Evolutionary conservation across 2,329 filamentous ascomycete genomes (phyloP).

Genomic region (Microsporum audouinii): DNA sequence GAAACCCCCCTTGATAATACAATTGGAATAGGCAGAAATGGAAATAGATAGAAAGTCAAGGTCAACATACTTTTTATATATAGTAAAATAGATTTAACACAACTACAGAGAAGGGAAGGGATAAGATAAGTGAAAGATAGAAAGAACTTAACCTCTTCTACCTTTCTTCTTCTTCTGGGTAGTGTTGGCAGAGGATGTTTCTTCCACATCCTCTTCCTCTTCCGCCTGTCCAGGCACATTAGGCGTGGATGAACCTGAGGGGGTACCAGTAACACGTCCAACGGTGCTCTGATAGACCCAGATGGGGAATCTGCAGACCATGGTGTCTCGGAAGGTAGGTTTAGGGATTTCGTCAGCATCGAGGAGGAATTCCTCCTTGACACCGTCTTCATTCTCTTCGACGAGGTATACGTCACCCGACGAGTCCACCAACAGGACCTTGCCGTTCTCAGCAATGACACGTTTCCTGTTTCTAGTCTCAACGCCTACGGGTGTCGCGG

Average conservation of each 20-base stretch:
- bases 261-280: slow-evolving; percentile 21
- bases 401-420: slow-evolving; percentile 91
- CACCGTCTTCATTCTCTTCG: slow-evolving; percentile 77
- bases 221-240: slow-evolving; percentile 16
- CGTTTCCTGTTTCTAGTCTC: slow-evolving; percentile 61
- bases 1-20: not conserved
- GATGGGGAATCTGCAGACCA: slow-evolving; percentile 64
- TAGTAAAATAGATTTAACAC: not conserved
- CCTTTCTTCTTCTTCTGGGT: not conserved
- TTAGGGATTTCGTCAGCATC: slow-evolving; percentile 73
- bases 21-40: not conserved
- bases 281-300: slow-evolving; percentile 51
- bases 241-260: slow-evolving; percentile 11
- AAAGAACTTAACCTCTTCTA: not conserved
- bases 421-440: slow-evolving; percentile 84
- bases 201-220: slow-evolving; percentile 10
- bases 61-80: not conserved
- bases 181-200: not conserved
- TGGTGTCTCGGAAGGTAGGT: slow-evolving; percentile 71
- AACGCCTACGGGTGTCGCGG: slow-evolving; percentile 43
- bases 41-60: not conserved
- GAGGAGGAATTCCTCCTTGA: slow-evolving; percentile 69
- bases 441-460: slow-evolving; percentile 88
- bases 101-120: not conserved
- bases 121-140: not conserved